Percentiles rank a stretch among this genome's conserved stretches.
Conservation (phyloP, 179 eudicot genomes). For the Carnegiea gigantea region DNA sequence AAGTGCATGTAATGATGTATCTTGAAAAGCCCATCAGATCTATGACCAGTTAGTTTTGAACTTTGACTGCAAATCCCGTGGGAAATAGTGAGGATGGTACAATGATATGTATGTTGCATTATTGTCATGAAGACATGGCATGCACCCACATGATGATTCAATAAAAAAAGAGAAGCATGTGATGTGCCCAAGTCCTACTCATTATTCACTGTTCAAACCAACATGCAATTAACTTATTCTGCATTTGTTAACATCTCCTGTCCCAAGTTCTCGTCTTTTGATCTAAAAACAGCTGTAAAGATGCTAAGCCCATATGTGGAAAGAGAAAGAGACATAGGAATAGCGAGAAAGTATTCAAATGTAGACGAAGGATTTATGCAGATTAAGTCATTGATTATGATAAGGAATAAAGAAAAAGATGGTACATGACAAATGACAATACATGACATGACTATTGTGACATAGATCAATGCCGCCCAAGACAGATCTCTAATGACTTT, state of each 20-base stretch:
- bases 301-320: constrained; percentile 6
- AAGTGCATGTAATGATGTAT: background rate
- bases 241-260: background rate
- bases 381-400: constrained; percentile 5
- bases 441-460: background rate
- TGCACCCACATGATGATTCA: background rate
- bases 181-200: background rate
- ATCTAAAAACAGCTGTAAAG: constrained; percentile 11
- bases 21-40: constrained; percentile 7
- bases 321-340: background rate
- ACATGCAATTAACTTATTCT: too few relatives aligned
- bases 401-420: background rate
- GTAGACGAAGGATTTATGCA: background rate
- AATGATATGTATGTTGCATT: background rate
- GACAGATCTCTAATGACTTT: constrained; percentile 7
- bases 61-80: background rate
- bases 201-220: background rate
- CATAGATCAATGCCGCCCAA: background rate
- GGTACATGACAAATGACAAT: background rate
- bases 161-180: background rate
- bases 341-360: background rate
- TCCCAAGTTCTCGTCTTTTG: background rate
- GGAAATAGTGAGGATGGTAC: background rate
- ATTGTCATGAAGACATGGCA: background rate
- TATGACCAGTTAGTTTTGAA: background rate